phyloP scores from a whole-genome alignment of 768 basidiomycete genomes.

The Boletales sp. region DNA sequence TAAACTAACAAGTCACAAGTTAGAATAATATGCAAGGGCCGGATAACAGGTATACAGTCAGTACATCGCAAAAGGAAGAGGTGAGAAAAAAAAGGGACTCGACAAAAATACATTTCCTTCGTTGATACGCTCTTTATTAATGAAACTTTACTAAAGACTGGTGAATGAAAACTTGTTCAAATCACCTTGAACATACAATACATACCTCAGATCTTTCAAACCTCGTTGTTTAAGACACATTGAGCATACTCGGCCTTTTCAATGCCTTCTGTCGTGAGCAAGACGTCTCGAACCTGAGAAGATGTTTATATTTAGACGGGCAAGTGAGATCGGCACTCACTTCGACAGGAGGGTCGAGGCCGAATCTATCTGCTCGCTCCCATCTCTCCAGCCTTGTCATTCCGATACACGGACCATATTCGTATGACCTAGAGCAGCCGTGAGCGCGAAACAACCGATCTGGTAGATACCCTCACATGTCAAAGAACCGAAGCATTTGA shows the following conservation, averaged over 20 bases:
- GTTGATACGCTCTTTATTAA: background rate
- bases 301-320: background rate
- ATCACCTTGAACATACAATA: background rate
- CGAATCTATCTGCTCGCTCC: conserved; percentile 77
- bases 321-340: conserved; percentile 36
- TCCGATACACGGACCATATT: conserved; percentile 79
- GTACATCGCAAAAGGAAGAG: background rate
- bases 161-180: too few species aligned
- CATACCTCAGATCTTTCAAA: conserved; percentile 14
- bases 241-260: conserved; percentile 53
- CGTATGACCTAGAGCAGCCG: conserved; percentile 51
- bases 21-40: background rate
- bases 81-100: background rate
- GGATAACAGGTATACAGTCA: conserved; percentile 2
- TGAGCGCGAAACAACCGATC: conserved; percentile 1
- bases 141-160: background rate
- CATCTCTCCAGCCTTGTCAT: conserved; percentile 83
- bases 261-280: conserved; percentile 63
- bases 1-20: background rate
- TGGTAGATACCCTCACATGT: conserved; percentile 47
- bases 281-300: conserved; percentile 70
- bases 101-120: background rate
- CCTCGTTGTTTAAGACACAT: conserved; percentile 54
- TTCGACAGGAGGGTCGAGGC: conserved; percentile 76
- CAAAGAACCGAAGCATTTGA: conserved; percentile 76